Base-by-base conservation (phyloP, 192 early-diverging fungal species). In the Entomortierella parvispora region DNA sequence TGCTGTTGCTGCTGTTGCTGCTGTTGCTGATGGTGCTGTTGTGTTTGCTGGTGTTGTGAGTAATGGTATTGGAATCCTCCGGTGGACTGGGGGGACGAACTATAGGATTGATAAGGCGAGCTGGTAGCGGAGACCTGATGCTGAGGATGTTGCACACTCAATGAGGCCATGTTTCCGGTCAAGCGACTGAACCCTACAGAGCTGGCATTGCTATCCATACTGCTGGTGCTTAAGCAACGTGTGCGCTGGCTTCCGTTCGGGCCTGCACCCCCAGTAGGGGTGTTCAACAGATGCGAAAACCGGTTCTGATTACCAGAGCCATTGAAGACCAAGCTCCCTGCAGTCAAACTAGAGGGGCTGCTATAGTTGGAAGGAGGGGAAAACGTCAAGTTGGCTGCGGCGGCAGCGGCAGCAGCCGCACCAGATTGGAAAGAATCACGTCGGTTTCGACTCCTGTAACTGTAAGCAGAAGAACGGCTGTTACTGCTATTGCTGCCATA, bases 131-230 rank as follows among this genome's bases (percentile, higher is more conserved):
- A 77, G 18, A 33, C 57, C 23, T 58, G 51, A 3, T 20, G 42
- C 20, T 63, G 69, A 4, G 31, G 37, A 23, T 72, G 70, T 11
- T 77, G 74, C 26, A 77, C 74, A 37, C 53, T 68, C 60, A 77
- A 58, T 17, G 59, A 52, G 5, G 66, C 66, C 74, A 77, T 32
- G 26, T 65, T 65, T 7, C 65, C 65, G n/a, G 74, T 77, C 25
- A 77, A 31, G 28, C 67, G 64, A 29, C 74, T 68, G 29, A 77
- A 45, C 2, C 74, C 74, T 20, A 77, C 54, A n/a, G 74, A 68
- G 43, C 65, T 68, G 22, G 72, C 61, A 43, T 77, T 77, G 29
- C 74, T 77, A 22, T 77, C 74, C 23, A 77, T 31, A 47, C 74
- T 77, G 29, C 74, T 64, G 3, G 74, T 62, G 40, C 74, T 77